Base-by-base conservation (phyloP, 2,329 filamentous ascomycete species). In the Zasmidium cellare region DNA sequence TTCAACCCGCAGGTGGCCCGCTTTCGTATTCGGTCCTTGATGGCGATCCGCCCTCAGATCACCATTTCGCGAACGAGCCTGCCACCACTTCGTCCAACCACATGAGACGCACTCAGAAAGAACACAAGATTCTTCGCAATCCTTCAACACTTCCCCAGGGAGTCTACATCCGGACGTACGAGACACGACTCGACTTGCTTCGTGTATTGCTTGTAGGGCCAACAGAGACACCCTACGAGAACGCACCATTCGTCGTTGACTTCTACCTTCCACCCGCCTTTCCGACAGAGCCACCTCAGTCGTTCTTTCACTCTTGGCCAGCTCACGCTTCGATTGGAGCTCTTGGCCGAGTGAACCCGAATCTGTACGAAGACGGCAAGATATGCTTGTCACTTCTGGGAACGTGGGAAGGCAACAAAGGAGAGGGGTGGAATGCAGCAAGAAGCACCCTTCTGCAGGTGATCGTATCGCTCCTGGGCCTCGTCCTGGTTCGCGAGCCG, bases 321-420 rank as follows among this genome's bases (percentile, higher is more conserved):
- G 59, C 70, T 56, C 54, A 71, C 57, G 48, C 68, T 55, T 58
- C 63, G 3, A 61, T 70, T 6, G 68, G 70, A 3, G 69, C 67
- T 2, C 57, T 64, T 2, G 71, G 67, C 20, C 46, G 67, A 9
- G 68, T 86, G 22, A 87, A 87, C 61, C 84, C 84, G 0, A 87
- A 87, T 62, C 70, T 87, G 1, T 86, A 86, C 68, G 83, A 86
- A 62, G 80, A 85, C 59, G 84, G 84, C 22, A 85, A 82, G 65
- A 84, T 87, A 28, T 87, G 84, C 64, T 71, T 87, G 16, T 82
- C 79, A 60, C 68, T 87, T 20, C 71, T 87, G 3, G 83, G 83
- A 12, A 87, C 84, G 2, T 87, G 84, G 84, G 78, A 82, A 56
- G 78, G 80, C 0, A 76, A 80, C 73, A 79, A 60, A 72, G 78